Evolutionary conservation across 371 early-diverging fungal genomes (phyloP), one percentile per base, ranked within the genome.

Genomic region (Haplosporangium sp.): DNA sequence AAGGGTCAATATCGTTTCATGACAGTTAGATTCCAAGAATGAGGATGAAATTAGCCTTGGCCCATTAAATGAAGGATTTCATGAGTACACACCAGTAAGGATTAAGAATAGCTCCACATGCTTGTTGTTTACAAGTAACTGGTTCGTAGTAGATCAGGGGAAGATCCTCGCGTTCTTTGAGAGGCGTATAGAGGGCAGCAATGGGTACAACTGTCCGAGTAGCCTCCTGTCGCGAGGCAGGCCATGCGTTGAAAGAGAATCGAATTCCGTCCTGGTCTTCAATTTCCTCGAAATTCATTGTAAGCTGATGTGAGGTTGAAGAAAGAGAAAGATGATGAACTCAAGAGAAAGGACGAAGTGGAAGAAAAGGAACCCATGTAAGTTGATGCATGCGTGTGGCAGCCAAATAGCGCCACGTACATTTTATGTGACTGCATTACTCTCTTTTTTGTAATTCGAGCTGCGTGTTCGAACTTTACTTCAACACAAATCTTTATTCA

Each of bases 201-300:
- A 99, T 94, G 45, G 99, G 99, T 0, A 99, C 96, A 34, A 99
- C 96, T 63, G 96, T 92, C 73, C 97, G 92, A 34, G 96, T 95
- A 17, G 96, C 97, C 83, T 99, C 99, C 47, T 94, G 84, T 61
- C 97, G 94, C 44, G 95, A 95, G 70, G 94, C 93, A 65, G 99
- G 98, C 93, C 98, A 98, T 37, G 96, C 96, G 88, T 99, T 99
- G 99, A 99, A 99, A 34, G 99, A 96, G 77, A 99, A 92, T 44
- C 99, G 94, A 81, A 97, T 91, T 69, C 98, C 98, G 77, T 96
- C 97, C 85, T 92, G 91, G 84, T 95, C 94, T 87, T 95, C 95
- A 71, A 95, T 92, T 69, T 93, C 93, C 84, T 95, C 95, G 83
- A 95, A 95, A 72, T 93, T 93, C 95, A 95, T 95, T 56, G 47